These are phyloP conservation scores for Termitomyces sp. DNA, from an alignment of 768 basidiomycete genomes.

Conservation along the genomic window DNA sequence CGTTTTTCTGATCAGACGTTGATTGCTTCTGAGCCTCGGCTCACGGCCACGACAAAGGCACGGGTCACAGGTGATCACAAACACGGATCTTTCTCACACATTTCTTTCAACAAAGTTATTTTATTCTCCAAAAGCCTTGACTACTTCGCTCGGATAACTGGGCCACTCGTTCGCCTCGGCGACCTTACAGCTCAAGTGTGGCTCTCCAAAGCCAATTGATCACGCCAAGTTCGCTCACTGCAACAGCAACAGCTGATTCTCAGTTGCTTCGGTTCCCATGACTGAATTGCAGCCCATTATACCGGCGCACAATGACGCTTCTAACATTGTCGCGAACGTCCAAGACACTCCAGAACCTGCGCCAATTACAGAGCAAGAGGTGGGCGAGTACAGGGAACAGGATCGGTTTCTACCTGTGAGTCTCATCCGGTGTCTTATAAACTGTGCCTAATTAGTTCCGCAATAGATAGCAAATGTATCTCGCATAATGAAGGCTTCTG, in stretches of 20 bases:
- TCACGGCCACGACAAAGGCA: background rate
- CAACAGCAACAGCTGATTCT: background rate
- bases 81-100: conserved; percentile 6
- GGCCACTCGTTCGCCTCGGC: conserved; percentile 1
- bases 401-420: conserved; percentile 92
- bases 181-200: conserved; percentile 9
- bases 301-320: conserved; percentile 37
- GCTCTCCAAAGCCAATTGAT: conserved; percentile 2
- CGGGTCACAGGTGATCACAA: conserved; percentile 4
- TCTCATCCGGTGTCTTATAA: conserved; percentile 10
- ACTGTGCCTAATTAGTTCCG: background rate
- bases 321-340: conserved; percentile 28
- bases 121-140: background rate
- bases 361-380: conserved; percentile 88
- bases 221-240: background rate
- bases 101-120: conserved; percentile 3
- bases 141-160: background rate
- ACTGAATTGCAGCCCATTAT: conserved; percentile 42
- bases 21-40: background rate
- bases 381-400: conserved; percentile 93
- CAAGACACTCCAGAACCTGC: conserved; percentile 53
- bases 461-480: conserved; percentile 96
- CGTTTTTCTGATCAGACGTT: background rate
- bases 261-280: conserved; percentile 13
- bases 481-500: conserved; percentile 92